Evolutionary conservation across 768 basidiomycete species (phyloP).

Genomic region (Gloeopeniophorella convolvens): DNA sequence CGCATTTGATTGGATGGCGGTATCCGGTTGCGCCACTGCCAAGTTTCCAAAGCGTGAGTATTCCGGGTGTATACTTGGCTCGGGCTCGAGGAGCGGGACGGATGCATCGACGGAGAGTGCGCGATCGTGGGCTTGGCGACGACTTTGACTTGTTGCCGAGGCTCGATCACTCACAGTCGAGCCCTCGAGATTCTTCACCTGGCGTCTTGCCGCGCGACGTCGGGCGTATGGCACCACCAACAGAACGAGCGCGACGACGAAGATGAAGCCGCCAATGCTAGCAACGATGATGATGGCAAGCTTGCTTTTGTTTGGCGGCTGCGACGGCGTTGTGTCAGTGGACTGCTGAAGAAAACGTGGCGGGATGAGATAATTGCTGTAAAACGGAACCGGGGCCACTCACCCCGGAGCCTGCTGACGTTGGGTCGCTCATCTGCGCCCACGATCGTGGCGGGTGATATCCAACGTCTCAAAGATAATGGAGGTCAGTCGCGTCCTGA

Average conservation of each 20-base stretch:
- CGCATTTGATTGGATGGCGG: background rate
- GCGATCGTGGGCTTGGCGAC: conserved; percentile 11
- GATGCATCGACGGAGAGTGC: conserved; percentile 15
- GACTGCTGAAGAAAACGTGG: conserved; percentile 8
- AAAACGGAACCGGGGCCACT: background rate
- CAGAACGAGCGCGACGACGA: conserved; percentile 12
- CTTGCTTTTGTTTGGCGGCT: conserved; percentile 6
- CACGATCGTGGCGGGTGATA: no score
- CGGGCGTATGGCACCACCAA: conserved; percentile 14
- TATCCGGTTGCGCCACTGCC: background rate
- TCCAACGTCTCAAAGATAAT: no score
- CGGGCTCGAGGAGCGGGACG: conserved; percentile 16
- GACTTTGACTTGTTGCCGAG: background rate
- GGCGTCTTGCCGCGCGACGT: conserved; percentile 8
- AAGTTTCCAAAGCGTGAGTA: background rate
- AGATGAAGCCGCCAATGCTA: conserved; percentile 14
- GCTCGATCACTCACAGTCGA: background rate
- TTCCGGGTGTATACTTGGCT: background rate
- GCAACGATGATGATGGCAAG: conserved; percentile 13
- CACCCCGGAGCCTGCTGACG: background rate
- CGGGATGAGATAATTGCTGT: conserved; percentile 10
- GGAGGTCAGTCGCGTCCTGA: no score
- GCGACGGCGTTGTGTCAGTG: background rate
- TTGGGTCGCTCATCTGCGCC: conserved; percentile 3
- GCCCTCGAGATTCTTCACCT: background rate